Evolutionary conservation across 306 rosid genomes (phyloP).

Genomic region (Malus domestica): DNA sequence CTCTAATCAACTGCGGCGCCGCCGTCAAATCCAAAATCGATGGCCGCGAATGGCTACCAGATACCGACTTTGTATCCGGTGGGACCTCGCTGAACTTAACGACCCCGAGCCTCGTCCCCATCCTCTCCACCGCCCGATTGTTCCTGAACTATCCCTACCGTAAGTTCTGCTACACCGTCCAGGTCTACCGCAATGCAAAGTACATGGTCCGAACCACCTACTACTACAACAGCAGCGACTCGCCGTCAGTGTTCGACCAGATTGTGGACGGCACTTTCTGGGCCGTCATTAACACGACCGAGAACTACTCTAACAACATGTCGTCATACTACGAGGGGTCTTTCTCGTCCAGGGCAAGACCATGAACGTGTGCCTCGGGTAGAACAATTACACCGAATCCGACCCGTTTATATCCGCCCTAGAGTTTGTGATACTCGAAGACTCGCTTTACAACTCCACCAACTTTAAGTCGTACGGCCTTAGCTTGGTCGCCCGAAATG

Average conservation of each 20-base stretch:
- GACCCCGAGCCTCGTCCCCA: constrained; percentile 16
- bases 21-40: constrained; percentile 11
- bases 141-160: constrained; percentile 37
- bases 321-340: constrained; percentile 55
- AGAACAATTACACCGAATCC: constrained; percentile 58
- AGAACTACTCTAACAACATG: constrained; percentile 33
- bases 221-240: constrained; percentile 54
- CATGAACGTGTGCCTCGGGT: constrained; percentile 66
- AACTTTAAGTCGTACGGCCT: constrained; percentile 42
- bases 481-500: constrained; percentile 46
- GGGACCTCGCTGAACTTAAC: constrained; percentile 45
- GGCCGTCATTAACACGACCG: constrained; percentile 70
- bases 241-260: constrained; percentile 86
- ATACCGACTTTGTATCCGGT: constrained; percentile 28
- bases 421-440: constrained; percentile 50
- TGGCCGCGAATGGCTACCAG: constrained; percentile 56
- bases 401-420: constrained; percentile 86
- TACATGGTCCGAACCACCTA: constrained; percentile 68
- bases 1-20: constrained; percentile 59
- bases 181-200: constrained; percentile 41
- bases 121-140: constrained; percentile 56
- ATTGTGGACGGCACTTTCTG: constrained; percentile 81
- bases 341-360: constrained; percentile 54
- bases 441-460: constrained; percentile 65
- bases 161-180: constrained; percentile 61